Conservation (phyloP, 352 stramenopile genomes). For the Phytopythium sindhum region DNA sequence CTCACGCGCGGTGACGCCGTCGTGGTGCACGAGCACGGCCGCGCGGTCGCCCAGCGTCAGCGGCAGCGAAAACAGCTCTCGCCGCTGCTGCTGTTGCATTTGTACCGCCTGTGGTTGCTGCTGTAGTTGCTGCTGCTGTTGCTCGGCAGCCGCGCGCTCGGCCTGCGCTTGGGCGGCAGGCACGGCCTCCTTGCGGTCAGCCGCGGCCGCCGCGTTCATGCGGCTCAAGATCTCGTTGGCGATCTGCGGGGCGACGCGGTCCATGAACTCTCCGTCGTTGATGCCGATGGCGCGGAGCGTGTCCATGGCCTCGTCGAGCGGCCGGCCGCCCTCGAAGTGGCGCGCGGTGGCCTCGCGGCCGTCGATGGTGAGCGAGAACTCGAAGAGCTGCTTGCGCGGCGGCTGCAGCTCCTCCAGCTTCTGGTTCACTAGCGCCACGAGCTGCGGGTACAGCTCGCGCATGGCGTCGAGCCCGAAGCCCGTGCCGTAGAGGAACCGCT, state of each 20-base stretch:
- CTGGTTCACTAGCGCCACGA: conserved; percentile 51
- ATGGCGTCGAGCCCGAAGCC: conserved; percentile 62
- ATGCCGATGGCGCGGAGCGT: conserved; percentile 46
- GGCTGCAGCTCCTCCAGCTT: conserved; percentile 58
- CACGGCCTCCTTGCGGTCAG: neutral
- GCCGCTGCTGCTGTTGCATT: conserved; percentile 14
- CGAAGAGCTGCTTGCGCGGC: conserved; percentile 52
- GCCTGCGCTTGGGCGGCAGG: neutral
- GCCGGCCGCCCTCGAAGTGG: conserved; percentile 64
- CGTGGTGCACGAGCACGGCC: conserved; percentile 55
- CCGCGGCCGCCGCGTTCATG: conserved; percentile 20
- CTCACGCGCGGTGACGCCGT: conserved; percentile 55
- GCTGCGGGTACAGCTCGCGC: conserved; percentile 55
- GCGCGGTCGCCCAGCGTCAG: conserved; percentile 51
- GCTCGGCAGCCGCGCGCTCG: neutral
- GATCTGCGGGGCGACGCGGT: conserved; percentile 53
- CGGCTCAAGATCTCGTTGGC: conserved; percentile 53
- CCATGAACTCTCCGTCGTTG: conserved; percentile 43
- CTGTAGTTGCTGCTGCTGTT: conserved; percentile 3
- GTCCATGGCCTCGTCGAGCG: conserved; percentile 53
- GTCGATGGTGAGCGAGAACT: conserved; percentile 54
- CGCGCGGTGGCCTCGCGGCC: conserved; percentile 38
- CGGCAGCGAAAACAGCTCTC: conserved; percentile 67
- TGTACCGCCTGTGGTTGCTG: conserved; percentile 9
- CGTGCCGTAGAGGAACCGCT: conserved; percentile 64